These are phyloP conservation scores for Primulina huaijiensis DNA, from an alignment of 257 asterid genomes.

Conservation along the genomic window DNA sequence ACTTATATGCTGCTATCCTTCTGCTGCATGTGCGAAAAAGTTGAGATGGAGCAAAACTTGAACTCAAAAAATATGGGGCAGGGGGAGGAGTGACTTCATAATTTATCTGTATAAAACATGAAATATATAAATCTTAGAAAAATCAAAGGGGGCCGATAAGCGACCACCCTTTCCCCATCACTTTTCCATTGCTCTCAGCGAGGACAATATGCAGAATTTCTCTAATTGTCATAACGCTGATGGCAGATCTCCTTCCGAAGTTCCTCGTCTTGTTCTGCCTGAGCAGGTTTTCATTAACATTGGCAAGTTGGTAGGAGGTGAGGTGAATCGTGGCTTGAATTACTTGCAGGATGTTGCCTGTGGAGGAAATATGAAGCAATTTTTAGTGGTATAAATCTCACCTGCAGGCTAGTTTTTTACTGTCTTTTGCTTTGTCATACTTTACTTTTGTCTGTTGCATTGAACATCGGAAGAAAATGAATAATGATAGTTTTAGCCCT, in stretches of 20 bases:
- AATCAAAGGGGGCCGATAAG: background rate
- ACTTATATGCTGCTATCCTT: slow-evolving; percentile 1
- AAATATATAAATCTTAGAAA: background rate
- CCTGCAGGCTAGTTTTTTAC: background rate
- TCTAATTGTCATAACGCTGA: slow-evolving; percentile 12
- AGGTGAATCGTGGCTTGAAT: slow-evolving; percentile 51
- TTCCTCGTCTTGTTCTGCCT: slow-evolving; percentile 55
- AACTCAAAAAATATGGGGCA: background rate
- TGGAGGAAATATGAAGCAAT: slow-evolving; percentile 58
- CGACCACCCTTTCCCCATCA: background rate
- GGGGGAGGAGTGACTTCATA: background rate
- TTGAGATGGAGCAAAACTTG: no score
- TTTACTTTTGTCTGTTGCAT: background rate
- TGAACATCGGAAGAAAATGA: no score
- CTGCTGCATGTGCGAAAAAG: background rate
- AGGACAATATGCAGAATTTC: slow-evolving; percentile 11
- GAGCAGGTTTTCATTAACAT: slow-evolving; percentile 50
- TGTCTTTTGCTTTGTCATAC: background rate
- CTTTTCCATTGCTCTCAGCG: background rate
- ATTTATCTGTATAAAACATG: background rate
- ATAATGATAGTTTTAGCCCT: background rate
- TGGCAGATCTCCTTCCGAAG: slow-evolving; percentile 47
- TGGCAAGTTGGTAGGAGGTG: slow-evolving; percentile 51
- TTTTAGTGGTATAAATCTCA: slow-evolving; percentile 43
- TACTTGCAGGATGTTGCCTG: slow-evolving; percentile 66